These are phyloP conservation scores for Penicillium pancosmium DNA, from an alignment of 495 filamentous ascomycete genomes.

Conservation along the genomic window DNA sequence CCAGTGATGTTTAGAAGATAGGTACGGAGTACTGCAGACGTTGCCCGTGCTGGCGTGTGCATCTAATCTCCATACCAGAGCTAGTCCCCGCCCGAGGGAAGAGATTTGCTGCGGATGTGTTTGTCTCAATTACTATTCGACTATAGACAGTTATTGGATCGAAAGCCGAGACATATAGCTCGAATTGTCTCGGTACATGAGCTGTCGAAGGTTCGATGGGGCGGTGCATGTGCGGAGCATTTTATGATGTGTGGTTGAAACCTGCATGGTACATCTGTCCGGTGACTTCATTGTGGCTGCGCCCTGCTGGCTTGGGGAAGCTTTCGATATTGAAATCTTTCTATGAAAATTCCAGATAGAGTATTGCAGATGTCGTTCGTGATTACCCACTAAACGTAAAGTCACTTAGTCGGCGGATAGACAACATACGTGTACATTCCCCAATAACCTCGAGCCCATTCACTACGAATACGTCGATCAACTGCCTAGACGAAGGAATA, in stretches of 20 bases:
- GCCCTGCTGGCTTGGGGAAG: background rate
- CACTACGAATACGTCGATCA: constrained; percentile 13
- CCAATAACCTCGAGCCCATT: background rate
- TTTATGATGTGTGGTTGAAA: background rate
- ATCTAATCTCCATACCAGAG: background rate
- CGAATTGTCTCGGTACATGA: background rate
- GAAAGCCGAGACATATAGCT: too few relatives aligned
- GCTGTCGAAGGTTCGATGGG: background rate
- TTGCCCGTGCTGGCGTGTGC: background rate
- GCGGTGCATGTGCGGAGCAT: constrained; percentile 1
- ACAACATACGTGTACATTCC: constrained; percentile 8
- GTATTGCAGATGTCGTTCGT: too few relatives aligned
- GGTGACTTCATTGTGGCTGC: constrained; percentile 6
- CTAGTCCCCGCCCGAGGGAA: background rate
- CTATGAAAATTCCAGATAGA: too few relatives aligned
- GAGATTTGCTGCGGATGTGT: background rate
- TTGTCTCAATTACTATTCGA: background rate
- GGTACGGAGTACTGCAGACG: background rate
- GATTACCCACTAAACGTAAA: too few relatives aligned
- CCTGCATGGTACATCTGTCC: background rate
- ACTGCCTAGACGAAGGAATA: background rate
- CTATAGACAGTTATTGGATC: background rate
- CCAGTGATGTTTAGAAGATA: background rate
- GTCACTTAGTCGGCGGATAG: background rate
- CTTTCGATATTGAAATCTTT: background rate